Percentiles rank a stretch among this genome's conserved stretches.
phyloP scores from a whole-genome alignment of 2,329 filamentous ascomycete genomes.

The Fusarium ramigenum region DNA sequence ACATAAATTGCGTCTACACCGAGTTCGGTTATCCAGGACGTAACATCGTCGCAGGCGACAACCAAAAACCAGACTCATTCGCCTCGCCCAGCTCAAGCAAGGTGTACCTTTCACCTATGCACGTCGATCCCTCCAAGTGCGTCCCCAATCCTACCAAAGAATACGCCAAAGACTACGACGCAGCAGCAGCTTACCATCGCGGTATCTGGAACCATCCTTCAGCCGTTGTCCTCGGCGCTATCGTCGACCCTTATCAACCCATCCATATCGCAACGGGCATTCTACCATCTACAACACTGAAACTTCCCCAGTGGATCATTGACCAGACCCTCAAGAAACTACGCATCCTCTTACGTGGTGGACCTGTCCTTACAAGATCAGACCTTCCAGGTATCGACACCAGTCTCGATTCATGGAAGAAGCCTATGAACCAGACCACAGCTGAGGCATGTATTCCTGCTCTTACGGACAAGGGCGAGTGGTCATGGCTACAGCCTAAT shows the following conservation, averaged over 20 bases:
- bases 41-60: neutral
- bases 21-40: neutral
- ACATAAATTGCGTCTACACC: neutral
- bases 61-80: neutral
- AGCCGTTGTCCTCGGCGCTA: neutral
- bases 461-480: neutral
- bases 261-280: neutral
- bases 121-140: neutral
- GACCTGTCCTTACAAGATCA: neutral
- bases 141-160: rapidly evolving
- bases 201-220: neutral
- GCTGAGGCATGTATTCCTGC: neutral
- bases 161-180: neutral
- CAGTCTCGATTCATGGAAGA: neutral
- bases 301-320: neutral
- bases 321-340: neutral
- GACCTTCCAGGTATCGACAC: neutral
- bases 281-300: neutral
- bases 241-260: neutral
- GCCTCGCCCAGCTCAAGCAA: neutral
- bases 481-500: neutral
- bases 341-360: neutral
- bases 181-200: neutral
- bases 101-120: neutral
- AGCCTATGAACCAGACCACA: neutral